Conservation (phyloP, 345 rosid species). For the Rhizophora mangle region DNA sequence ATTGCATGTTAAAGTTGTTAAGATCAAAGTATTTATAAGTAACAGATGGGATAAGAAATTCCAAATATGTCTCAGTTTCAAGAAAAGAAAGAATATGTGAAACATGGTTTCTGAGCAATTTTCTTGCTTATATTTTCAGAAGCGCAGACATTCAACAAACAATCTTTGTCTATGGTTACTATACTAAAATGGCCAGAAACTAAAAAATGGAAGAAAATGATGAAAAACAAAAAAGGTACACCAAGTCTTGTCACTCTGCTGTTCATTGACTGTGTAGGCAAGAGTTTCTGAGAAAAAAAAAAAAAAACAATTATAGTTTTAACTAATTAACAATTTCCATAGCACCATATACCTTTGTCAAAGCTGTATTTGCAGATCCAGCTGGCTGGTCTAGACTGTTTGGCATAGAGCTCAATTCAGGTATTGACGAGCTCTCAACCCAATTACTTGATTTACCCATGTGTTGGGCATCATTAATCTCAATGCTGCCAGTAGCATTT, state of each 20-base stretch:
- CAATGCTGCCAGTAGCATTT: conserved; percentile 31
- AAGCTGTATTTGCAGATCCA: conserved; percentile 38
- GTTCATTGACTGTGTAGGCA: background rate
- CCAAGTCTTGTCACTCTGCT: background rate
- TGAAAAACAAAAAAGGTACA: background rate
- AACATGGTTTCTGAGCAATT: no score
- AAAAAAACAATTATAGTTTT: background rate
- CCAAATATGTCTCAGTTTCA: no score
- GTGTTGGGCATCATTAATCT: conserved; percentile 16
- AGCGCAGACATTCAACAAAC: background rate
- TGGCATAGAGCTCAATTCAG: conserved; percentile 38
- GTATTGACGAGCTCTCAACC: conserved; percentile 39
- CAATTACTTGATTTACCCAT: conserved; percentile 35
- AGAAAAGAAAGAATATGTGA: no score
- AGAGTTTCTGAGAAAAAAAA: background rate
- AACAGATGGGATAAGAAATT: no score
- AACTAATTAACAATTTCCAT: background rate
- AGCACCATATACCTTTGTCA: conserved; percentile 50
- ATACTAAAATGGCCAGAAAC: background rate
- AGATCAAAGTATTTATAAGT: no score
- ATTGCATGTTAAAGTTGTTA: no score
- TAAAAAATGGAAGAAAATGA: background rate
- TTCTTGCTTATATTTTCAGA: background rate
- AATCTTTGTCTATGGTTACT: background rate
- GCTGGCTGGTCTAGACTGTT: conserved; percentile 38